A percentile compares a stretch with the other conserved stretches of the same genome.
phyloP scores from a whole-genome alignment of 768 basidiomycete genomes.

The Sistotremastrum niveocremeum region DNA sequence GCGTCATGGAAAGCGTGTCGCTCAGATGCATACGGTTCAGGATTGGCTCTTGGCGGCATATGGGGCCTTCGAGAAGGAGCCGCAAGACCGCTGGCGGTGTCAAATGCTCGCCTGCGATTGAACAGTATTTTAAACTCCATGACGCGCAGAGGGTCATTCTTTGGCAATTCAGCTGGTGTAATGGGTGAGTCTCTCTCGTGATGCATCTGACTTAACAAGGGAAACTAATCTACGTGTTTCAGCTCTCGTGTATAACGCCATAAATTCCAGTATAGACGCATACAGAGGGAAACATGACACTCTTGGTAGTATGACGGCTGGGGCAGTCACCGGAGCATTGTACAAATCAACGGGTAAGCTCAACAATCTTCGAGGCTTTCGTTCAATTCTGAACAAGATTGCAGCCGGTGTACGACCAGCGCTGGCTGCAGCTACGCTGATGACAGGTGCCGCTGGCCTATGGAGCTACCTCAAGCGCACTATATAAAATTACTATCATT shows the following conservation, averaged over 20 bases:
- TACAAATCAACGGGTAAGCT: slow-evolving; percentile 88
- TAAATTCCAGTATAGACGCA: slow-evolving; percentile 88
- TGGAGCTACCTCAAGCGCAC: slow-evolving; percentile 83
- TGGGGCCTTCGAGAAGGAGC: slow-evolving; percentile 97
- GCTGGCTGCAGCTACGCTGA: slow-evolving; percentile 75
- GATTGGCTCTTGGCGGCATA: slow-evolving; percentile 84
- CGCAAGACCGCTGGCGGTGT: slow-evolving; percentile 72
- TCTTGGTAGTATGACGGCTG: slow-evolving; percentile 84
- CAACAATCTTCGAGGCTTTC: slow-evolving; percentile 15
- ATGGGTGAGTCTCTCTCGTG: slow-evolving; percentile 55
- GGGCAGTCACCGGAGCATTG: slow-evolving; percentile 77
- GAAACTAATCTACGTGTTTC: slow-evolving; percentile 17
- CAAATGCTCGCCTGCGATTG: slow-evolving; percentile 79
- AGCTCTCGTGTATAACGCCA: slow-evolving; percentile 93
- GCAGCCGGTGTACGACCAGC: slow-evolving; percentile 88
- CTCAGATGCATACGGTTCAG: slow-evolving; percentile 73
- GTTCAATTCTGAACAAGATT: slow-evolving; percentile 19
- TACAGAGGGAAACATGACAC: slow-evolving; percentile 86
- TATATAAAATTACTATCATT: too few species aligned
- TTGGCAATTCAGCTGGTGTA: slow-evolving; percentile 97
- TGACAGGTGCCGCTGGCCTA: slow-evolving; percentile 79
- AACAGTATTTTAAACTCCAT: slow-evolving; percentile 95
- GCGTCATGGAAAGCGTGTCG: slow-evolving; percentile 32
- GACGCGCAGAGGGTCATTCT: slow-evolving; percentile 91
- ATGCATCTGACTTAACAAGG: slow-evolving; percentile 14